Percentiles rank a stretch among this genome's conserved stretches.
Conservation (phyloP, 1,284 basidiomycete genomes). For the Xerocomus amazonicus region DNA sequence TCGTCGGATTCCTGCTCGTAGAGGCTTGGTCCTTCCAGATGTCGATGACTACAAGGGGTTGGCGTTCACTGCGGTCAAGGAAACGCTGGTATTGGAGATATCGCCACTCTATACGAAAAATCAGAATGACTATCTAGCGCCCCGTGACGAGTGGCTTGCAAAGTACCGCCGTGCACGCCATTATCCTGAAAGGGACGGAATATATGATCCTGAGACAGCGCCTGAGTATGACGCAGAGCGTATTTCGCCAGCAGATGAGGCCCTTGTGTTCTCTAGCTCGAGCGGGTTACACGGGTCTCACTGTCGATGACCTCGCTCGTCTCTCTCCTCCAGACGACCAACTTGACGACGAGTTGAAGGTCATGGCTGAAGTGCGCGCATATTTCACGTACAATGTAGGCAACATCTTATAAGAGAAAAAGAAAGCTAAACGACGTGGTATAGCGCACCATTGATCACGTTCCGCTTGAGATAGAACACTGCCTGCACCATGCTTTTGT, state of each 20-base stretch:
- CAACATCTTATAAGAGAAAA: neutral
- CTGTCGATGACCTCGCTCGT: constrained; percentile 17
- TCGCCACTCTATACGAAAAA: constrained; percentile 35
- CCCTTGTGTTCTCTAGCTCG: constrained; percentile 20
- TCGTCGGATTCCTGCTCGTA: constrained; percentile 1
- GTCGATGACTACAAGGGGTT: constrained; percentile 20
- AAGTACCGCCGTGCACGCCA: constrained; percentile 19
- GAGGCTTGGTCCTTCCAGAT: constrained; percentile 22
- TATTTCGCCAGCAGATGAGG: constrained; percentile 6
- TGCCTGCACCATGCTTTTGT: constrained; percentile 43
- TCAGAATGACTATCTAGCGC: constrained; percentile 21
- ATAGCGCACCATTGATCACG: constrained; percentile 53
- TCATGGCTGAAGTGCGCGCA: constrained; percentile 52
- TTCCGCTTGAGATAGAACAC: constrained; percentile 51
- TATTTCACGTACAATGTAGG: constrained; percentile 49
- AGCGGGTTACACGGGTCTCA: constrained; percentile 23
- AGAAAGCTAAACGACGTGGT: neutral
- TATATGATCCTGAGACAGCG: no score
- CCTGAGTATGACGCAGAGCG: neutral
- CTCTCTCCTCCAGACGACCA: constrained; percentile 14
- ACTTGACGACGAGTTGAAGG: constrained; percentile 39
- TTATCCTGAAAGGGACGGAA: neutral
- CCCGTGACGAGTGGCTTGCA: constrained; percentile 21
- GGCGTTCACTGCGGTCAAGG: constrained; percentile 12
- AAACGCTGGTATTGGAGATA: constrained; percentile 29